These are phyloP conservation scores for Oryza meridionalis DNA, from an alignment of 176 grass and related monocot genomes.

Conservation along the genomic window DNA sequence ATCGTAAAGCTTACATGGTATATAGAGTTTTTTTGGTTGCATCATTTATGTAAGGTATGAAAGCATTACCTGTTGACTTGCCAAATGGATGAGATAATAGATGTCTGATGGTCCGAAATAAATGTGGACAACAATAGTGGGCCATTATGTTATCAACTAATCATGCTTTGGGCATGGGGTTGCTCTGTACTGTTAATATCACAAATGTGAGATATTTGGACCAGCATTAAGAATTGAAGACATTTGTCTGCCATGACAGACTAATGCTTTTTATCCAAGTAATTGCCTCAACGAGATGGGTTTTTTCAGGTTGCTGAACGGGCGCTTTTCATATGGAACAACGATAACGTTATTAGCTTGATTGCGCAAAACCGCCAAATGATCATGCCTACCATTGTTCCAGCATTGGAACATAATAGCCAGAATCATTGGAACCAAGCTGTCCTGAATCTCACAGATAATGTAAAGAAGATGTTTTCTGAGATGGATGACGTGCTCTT, in stretches of 20 bases:
- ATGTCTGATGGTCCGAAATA: constrained; percentile 16
- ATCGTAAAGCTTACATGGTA: neutral
- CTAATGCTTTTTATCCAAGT: constrained; percentile 8
- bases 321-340: constrained; percentile 93
- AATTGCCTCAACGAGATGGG: constrained; percentile 3
- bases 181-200: constrained; percentile 14
- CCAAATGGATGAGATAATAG: neutral
- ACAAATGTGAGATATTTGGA: constrained; percentile 16
- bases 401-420: constrained; percentile 70
- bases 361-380: constrained; percentile 76
- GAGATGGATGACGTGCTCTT: constrained; percentile 88
- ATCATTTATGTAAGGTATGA: neutral
- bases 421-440: constrained; percentile 89
- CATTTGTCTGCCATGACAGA: neutral
- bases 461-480: constrained; percentile 81
- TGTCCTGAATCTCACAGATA: constrained; percentile 77
- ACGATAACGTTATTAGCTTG: constrained; percentile 77
- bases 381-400: constrained; percentile 79
- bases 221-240: constrained; percentile 23
- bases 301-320: constrained; percentile 85
- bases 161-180: constrained; percentile 5
- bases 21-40: constrained; percentile 9
- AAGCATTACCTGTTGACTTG: neutral
- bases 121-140: neutral
- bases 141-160: constrained; percentile 21